Evolutionary conservation across 1,139 yeast genomes (phyloP).

Genomic region (Nadsonia commutata): DNA sequence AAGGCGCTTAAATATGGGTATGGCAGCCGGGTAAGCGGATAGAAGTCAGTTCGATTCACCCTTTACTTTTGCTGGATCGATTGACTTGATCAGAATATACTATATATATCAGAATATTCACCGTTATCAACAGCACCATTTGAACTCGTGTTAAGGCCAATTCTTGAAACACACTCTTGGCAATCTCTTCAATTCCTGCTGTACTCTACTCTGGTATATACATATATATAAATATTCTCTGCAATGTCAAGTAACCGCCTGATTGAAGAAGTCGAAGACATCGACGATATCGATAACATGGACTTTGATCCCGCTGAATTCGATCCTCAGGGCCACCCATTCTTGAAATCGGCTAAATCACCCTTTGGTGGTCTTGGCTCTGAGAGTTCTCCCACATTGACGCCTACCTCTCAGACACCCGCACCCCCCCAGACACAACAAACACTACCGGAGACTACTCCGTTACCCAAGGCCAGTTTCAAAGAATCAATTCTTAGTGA

Average conservation of each 20-base stretch:
- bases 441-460: slow-evolving; percentile 3
- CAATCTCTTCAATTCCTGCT: too few relatives aligned
- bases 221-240: too few relatives aligned
- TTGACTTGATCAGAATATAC: too few relatives aligned
- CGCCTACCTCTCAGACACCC: slow-evolving; percentile 5
- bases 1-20: too few relatives aligned
- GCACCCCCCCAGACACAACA: slow-evolving; percentile 3
- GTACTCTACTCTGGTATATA: too few relatives aligned
- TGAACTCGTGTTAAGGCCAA: too few relatives aligned
- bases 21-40: too few relatives aligned
- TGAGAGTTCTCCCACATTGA: slow-evolving; percentile 5
- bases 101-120: too few relatives aligned
- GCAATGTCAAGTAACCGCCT: slow-evolving; percentile 10
- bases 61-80: too few relatives aligned
- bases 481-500: slow-evolving; percentile 1
- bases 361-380: slow-evolving; percentile 10
- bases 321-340: slow-evolving; percentile 39
- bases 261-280: slow-evolving; percentile 71
- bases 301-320: slow-evolving; percentile 89
- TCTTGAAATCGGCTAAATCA: slow-evolving; percentile 9
- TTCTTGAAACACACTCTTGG: too few relatives aligned
- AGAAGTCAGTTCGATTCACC: too few relatives aligned
- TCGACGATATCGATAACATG: slow-evolving; percentile 76
- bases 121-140: too few relatives aligned
- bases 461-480: slow-evolving; percentile 3